Base-by-base conservation (phyloP, 1,284 basidiomycete species). In the Irpex sp. region DNA sequence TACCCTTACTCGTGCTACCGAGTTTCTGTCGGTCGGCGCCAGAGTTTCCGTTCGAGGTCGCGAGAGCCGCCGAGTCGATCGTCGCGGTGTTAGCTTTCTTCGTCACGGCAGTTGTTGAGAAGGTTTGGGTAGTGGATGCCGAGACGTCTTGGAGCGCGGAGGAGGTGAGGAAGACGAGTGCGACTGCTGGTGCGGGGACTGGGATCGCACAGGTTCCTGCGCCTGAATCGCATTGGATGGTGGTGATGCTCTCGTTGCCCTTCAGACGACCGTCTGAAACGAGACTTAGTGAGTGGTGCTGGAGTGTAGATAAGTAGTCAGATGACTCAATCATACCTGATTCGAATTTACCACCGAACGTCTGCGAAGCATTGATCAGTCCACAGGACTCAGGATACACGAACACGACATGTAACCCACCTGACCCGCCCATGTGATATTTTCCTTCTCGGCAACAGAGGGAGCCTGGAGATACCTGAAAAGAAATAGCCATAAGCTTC, bases 381-480 rank as follows among this genome's bases (percentile, higher is more conserved):
- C n/a, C n/a, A n/a, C n/a, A n/a, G n/a, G n/a, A n/a, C n/a, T n/a
- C n/a, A n/a, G n/a, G n/a, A n/a, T n/a, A n/a, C n/a, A n/a, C n/a
- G n/a, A n/a, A n/a, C n/a, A 55, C 10, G 16, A 10, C 18, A 0
- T 12, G 7, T 10, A 0, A 67, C 61, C n/a, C 35, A 65, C 69
- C 67, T 73, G 73, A 0, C 81, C 81, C 16, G 82, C 85, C 89
- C 90, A 93, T 0, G 85, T 88, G 65, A 90, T 84, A 71, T 88
- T 86, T 58, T 78, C 78, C 68, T 88, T 90, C 66, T 85, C 81
- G 3, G 81, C 74, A 0, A 90, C 85, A 0, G 73, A 82, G 0
- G 73, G 68, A 4, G 86, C 81, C 2, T 71, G 67, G 12, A 88
- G 75, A 66, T 85, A 84, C 66, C 80, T 84, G 45, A 67, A 49